These are phyloP conservation scores for Gleditsia sinensis DNA, from an alignment of 306 rosid genomes.

Conservation along the genomic window DNA sequence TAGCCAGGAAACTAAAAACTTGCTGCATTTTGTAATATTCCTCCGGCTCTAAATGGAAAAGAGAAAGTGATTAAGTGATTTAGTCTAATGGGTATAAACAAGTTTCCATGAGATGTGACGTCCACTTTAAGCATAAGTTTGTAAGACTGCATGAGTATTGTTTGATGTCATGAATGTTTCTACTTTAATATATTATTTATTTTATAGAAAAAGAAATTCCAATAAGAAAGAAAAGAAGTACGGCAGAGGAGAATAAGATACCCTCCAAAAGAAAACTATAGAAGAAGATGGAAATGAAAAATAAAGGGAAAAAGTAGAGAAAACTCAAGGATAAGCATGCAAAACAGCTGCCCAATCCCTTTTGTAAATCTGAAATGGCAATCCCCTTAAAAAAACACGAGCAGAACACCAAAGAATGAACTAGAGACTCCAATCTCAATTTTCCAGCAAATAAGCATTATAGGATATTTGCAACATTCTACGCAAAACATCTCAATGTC, in stretches of 20 bases:
- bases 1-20: background rate
- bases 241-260: too few species aligned
- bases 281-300: too few species aligned
- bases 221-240: too few species aligned
- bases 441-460: slow-evolving; percentile 22
- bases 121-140: background rate
- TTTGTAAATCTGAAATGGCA: too few species aligned
- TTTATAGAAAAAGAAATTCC: too few species aligned
- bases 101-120: slow-evolving; percentile 11
- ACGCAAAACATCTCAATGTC: slow-evolving; percentile 27
- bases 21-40: background rate
- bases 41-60: background rate
- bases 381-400: too few species aligned
- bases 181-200: slow-evolving; percentile 1
- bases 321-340: too few species aligned
- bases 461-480: slow-evolving; percentile 22
- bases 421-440: slow-evolving; percentile 11
- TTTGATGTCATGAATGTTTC: slow-evolving; percentile 6
- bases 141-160: background rate
- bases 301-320: too few species aligned
- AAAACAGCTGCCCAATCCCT: too few species aligned
- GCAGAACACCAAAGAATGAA: too few species aligned
- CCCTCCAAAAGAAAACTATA: too few species aligned
- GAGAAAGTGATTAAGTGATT: background rate
- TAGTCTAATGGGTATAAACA: slow-evolving; percentile 2